A percentile compares a stretch with the other conserved stretches of the same genome.
phyloP scores from a whole-genome alignment of 169 alveolate genomes.

The Fabrea salina region DNA sequence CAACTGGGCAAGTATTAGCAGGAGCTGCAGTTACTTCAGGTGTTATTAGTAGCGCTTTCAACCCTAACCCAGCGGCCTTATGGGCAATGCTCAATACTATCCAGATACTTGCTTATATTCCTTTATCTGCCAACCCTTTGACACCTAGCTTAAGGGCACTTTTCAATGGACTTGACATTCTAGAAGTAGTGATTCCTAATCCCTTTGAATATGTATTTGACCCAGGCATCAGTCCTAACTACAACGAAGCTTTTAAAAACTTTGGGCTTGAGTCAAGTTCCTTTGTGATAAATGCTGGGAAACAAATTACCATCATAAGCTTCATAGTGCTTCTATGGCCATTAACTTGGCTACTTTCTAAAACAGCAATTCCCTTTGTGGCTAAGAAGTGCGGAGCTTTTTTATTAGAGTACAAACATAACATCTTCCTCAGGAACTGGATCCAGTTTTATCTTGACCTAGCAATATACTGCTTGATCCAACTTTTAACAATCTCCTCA shows the following conservation, averaged over 20 bases:
- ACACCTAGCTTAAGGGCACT: neutral
- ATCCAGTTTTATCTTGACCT: too few species aligned
- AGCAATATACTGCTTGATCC: too few species aligned
- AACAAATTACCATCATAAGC: neutral
- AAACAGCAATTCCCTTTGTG: too few species aligned
- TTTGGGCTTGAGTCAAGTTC: neutral
- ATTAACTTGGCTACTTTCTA: too few species aligned
- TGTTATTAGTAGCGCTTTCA: too few species aligned
- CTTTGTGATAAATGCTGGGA: neutral
- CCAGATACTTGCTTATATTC: slow-evolving; percentile 11
- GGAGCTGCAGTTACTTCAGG: too few species aligned
- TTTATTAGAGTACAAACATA: too few species aligned
- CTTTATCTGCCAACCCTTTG: neutral
- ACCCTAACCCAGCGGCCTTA: neutral
- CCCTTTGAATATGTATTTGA: neutral
- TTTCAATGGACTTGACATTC: neutral
- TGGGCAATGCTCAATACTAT: slow-evolving; percentile 22
- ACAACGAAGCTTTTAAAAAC: neutral
- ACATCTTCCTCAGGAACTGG: too few species aligned
- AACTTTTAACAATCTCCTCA: too few species aligned
- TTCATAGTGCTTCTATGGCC: too few species aligned
- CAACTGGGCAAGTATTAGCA: too few species aligned
- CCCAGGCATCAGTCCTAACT: neutral
- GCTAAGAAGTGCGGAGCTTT: too few species aligned
- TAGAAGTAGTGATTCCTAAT: slow-evolving; percentile 14